A percentile compares a stretch with the other conserved stretches of the same genome.
phyloP scores from a whole-genome alignment of 129 eudicot genomes.

The Centella asiatica region DNA sequence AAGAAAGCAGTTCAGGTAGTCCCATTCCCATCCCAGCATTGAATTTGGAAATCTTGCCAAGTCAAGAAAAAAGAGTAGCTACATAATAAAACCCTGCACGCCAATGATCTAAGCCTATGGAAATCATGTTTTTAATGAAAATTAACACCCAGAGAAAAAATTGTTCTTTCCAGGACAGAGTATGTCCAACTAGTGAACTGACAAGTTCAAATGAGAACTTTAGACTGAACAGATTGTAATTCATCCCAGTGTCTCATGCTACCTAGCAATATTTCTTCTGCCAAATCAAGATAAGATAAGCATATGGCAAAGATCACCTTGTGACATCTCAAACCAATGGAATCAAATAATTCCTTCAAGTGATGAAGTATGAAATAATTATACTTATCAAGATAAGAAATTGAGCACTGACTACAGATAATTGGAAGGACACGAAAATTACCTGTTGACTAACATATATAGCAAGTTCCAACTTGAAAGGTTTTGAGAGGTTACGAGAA shows the following conservation, averaged over 20 bases:
- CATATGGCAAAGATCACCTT: no score
- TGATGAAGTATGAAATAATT: neutral
- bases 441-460: constrained; percentile 69
- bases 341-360: neutral
- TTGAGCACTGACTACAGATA: neutral
- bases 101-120: no score
- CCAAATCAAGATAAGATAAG: neutral
- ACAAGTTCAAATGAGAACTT: neutral
- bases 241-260: neutral
- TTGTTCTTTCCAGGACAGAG: no score
- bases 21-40: neutral
- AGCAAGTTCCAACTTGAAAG: constrained; percentile 86
- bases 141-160: no score
- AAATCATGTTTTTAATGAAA: no score
- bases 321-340: neutral
- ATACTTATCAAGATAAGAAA: neutral
- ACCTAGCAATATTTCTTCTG: no score
- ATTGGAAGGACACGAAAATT: neutral
- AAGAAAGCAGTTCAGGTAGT: neutral
- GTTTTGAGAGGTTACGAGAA: constrained; percentile 53
- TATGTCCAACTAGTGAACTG: neutral
- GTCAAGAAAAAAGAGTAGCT: no score
- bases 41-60: no score
- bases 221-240: neutral
- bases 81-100: no score